Percentiles rank a stretch among this genome's conserved stretches.
These are phyloP conservation scores for Lachancea lanzarotensis DNA, from an alignment of 805 yeast genomes.

Conservation along the genomic window DNA sequence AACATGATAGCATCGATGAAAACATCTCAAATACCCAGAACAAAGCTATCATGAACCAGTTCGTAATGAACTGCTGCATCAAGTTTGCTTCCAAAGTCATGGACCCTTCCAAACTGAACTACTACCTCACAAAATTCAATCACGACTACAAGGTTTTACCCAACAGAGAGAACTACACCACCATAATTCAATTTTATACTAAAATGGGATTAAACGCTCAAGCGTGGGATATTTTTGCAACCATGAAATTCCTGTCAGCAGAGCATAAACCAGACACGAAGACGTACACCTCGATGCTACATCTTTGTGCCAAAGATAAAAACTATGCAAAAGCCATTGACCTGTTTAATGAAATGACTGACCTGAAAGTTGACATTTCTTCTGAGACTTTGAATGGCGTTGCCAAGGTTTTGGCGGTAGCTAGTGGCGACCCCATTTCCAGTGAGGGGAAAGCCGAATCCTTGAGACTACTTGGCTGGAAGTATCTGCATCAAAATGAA, in stretches of 20 bases:
- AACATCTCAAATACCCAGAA: neutral
- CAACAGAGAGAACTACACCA: conserved; percentile 26
- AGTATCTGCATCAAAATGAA: conserved; percentile 59
- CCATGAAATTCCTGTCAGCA: conserved; percentile 72
- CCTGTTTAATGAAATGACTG: conserved; percentile 63
- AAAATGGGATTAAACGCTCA: conserved; percentile 28
- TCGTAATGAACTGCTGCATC: conserved; percentile 23
- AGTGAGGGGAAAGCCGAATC: conserved; percentile 29
- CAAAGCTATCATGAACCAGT: conserved; percentile 14
- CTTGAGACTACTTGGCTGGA: conserved; percentile 56
- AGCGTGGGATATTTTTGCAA: conserved; percentile 70
- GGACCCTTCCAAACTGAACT: conserved; percentile 20
- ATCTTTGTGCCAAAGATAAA: conserved; percentile 53
- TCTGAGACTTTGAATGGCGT: conserved; percentile 18
- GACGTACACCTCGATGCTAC: conserved; percentile 68
- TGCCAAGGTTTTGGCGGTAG: conserved; percentile 25
- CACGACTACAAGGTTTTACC: conserved; percentile 22
- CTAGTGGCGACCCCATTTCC: conserved; percentile 21
- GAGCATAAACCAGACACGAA: conserved; percentile 58
- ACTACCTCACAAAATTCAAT: conserved; percentile 22
- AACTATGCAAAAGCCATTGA: conserved; percentile 72
- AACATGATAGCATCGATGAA: neutral
- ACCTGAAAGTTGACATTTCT: conserved; percentile 17
- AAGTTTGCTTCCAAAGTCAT: conserved; percentile 19
- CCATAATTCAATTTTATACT: conserved; percentile 25